These are phyloP conservation scores for Fusarium aywerte DNA, from an alignment of 2,329 filamentous ascomycete species.

Conservation along the genomic window DNA sequence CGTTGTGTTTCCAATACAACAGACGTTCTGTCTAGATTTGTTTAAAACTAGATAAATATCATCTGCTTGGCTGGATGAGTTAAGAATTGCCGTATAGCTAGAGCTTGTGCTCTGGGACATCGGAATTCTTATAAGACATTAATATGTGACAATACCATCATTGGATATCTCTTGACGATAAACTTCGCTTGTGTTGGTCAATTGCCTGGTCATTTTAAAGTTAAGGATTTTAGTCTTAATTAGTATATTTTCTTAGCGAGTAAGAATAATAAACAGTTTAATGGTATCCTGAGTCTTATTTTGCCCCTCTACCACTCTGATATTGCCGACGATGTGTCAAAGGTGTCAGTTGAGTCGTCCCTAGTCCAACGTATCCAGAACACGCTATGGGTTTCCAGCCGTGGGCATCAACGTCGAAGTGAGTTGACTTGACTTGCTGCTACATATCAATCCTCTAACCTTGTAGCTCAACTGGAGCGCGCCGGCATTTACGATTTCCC, in stretches of 20 bases:
- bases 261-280: not conserved
- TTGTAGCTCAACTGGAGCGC: not conserved
- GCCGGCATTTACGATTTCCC: not conserved
- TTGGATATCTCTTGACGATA: too few species aligned
- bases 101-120: too few species aligned
- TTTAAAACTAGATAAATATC: too few species aligned
- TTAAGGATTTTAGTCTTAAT: not conserved
- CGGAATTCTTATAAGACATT: too few species aligned
- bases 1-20: too few species aligned
- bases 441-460: not conserved
- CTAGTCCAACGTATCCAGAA: not conserved
- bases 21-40: too few species aligned
- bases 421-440: not conserved
- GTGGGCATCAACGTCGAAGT: not conserved
- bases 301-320: not conserved
- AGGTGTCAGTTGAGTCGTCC: not conserved
- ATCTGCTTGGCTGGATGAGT: too few species aligned
- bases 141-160: too few species aligned
- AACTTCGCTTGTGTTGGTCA: too few species aligned
- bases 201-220: not conserved
- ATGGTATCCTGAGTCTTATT: not conserved
- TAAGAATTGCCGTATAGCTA: too few species aligned
- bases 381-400: not conserved
- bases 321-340: not conserved
- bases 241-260: not conserved